These are phyloP conservation scores for Suillus cothurnatus DNA, from an alignment of 768 basidiomycete genomes.

Conservation along the genomic window DNA sequence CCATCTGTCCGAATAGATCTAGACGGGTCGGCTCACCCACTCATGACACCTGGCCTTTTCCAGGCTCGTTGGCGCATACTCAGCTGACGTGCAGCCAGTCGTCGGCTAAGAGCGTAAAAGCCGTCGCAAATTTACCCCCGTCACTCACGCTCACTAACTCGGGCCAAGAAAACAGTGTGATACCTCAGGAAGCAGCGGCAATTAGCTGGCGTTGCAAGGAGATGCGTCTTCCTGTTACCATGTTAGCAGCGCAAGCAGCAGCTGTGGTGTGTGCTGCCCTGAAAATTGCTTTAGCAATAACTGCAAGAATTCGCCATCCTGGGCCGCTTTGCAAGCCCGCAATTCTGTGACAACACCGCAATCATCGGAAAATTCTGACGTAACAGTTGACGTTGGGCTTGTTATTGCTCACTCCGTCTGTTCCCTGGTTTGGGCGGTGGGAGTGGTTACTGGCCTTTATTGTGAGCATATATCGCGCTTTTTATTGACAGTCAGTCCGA, in stretches of 20 bases:
- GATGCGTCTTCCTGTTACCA: slow-evolving; percentile 17
- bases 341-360: not conserved
- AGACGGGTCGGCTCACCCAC: slow-evolving; percentile 33
- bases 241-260: slow-evolving; percentile 20
- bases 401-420: slow-evolving; percentile 24
- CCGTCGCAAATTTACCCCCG: slow-evolving; percentile 4
- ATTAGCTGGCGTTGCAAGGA: not conserved
- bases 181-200: not conserved
- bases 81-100: slow-evolving; percentile 6
- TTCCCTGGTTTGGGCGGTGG: slow-evolving; percentile 27
- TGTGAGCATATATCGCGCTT: slow-evolving; percentile 16
- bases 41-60: slow-evolving; percentile 34
- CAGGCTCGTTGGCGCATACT: slow-evolving; percentile 26
- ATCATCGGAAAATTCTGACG: slow-evolving; percentile 2
- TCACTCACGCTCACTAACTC: slow-evolving; percentile 10
- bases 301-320: not conserved
- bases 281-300: slow-evolving; percentile 17
- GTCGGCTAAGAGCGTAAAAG: slow-evolving; percentile 3
- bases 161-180: not conserved
- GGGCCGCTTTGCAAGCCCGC: not conserved
- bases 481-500: not conserved
- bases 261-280: slow-evolving; percentile 28
- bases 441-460: slow-evolving; percentile 21
- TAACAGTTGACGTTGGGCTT: slow-evolving; percentile 9
- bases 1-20: slow-evolving; percentile 9